Conservation (phyloP, 306 rosid genomes). For the Pterocarpus macrocarpus region DNA sequence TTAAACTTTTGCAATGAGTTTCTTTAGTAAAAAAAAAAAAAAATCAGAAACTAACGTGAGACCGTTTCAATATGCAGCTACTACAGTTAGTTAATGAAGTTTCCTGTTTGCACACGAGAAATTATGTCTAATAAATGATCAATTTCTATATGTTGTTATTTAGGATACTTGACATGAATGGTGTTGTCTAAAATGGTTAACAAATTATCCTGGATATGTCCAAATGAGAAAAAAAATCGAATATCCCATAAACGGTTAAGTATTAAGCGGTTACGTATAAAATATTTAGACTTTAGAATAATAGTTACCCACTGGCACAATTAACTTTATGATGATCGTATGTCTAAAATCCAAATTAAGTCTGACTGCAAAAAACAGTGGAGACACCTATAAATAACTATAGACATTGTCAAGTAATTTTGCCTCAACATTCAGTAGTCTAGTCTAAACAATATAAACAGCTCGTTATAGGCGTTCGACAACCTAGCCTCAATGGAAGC, state of each 20-base stretch:
- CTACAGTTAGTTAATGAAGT: neutral
- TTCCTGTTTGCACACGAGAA: neutral
- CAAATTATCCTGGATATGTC: constrained; percentile 1
- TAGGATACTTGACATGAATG: neutral
- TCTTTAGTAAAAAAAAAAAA: neutral
- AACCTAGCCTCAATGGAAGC: constrained; percentile 21
- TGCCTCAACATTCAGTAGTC: neutral
- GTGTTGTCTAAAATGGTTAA: neutral
- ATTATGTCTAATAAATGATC: neutral
- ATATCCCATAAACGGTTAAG: neutral
- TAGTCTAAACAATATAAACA: too few species aligned
- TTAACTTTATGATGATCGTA: too few species aligned
- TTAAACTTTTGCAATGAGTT: neutral
- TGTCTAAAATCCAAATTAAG: neutral
- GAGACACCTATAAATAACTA: neutral
- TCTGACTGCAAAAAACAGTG: neutral
- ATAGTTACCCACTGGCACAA: too few species aligned
- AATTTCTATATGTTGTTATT: neutral
- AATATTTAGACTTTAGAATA: neutral
- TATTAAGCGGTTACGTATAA: neutral
- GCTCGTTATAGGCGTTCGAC: too few species aligned
- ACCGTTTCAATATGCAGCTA: neutral
- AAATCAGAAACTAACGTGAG: neutral
- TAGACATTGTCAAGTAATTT: neutral
- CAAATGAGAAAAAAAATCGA: neutral